Evolutionary conservation across 2,329 filamentous ascomycete genomes (phyloP).

Genomic region (Paraphoma sp.): DNA sequence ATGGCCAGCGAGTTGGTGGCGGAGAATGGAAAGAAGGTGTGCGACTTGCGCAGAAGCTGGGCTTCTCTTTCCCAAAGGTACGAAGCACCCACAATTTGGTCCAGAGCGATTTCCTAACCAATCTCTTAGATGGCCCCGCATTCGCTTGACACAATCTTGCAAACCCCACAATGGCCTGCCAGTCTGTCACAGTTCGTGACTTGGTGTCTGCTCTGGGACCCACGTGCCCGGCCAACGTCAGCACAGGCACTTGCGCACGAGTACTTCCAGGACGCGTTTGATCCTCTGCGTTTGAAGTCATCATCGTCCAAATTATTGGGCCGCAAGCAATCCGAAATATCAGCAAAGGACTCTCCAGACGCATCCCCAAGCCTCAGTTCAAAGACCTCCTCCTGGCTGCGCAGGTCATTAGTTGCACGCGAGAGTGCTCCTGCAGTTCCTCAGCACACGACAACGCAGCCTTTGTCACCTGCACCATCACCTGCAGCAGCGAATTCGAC

Average conservation of each 20-base stretch:
- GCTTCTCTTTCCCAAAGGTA: slow-evolving; percentile 94
- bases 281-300: slow-evolving; percentile 90
- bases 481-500: slow-evolving; percentile 52
- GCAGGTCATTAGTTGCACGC: slow-evolving; percentile 87
- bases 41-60: slow-evolving; percentile 89
- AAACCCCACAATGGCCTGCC: slow-evolving; percentile 87
- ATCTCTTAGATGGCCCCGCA: slow-evolving; percentile 88
- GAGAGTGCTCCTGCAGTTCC: slow-evolving; percentile 69
- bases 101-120: slow-evolving; percentile 8
- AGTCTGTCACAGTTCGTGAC: slow-evolving; percentile 92
- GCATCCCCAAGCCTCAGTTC: slow-evolving; percentile 67
- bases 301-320: slow-evolving; percentile 83
- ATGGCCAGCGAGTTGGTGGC: slow-evolving; percentile 83
- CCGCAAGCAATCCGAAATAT: slow-evolving; percentile 87
- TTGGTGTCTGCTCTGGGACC: slow-evolving; percentile 99
- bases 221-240: slow-evolving; percentile 87
- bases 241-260: slow-evolving; percentile 94
- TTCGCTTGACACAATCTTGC: slow-evolving; percentile 91
- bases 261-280: slow-evolving; percentile 90
- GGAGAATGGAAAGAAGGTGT: slow-evolving; percentile 98
- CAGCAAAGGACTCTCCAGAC: slow-evolving; percentile 64
- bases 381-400: slow-evolving; percentile 92
- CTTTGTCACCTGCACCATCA: slow-evolving; percentile 50
- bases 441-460: slow-evolving; percentile 51
- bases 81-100: slow-evolving; percentile 4